Base-by-base conservation (phyloP, 768 basidiomycete genomes). In the Galerina sulciceps region DNA sequence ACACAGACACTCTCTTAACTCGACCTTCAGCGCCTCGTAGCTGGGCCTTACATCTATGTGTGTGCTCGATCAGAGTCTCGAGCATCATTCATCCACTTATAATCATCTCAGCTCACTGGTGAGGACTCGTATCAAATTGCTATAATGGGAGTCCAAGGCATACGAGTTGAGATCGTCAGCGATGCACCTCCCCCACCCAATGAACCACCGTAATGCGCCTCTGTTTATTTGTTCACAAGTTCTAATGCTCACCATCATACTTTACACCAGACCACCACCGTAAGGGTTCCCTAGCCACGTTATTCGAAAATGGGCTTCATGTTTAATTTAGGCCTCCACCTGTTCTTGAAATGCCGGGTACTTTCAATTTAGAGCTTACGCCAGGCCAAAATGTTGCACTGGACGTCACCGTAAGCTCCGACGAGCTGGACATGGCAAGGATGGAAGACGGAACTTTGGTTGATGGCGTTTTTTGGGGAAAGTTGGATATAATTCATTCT, bases 41-140 rank as follows among this genome's bases (percentile, higher is more conserved):
- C 91, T 50, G 89, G 91, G 11, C 88, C 90, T 17, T 93, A 90
- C 68, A 91, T 94, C 66, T 94, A 91, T 74, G 92, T 91, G 71
- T 50, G 85, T 75, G 45, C 42, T 35, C 55, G 51, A 42, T 17
- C 55, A 31, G 10, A 22, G 47, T 37, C 8, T 36, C 43, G 42
- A 36, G 36, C 53, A 62, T 49, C 18, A 62, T 49, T 17, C 42
- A 50, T 36, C 49, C 20, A 18, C 61, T 61, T 41, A 71, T n/a
- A 35, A 38, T 10, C 18, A 14, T 13, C 37, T 17, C 62, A 93
- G 91, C 77, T 94, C 57, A 91, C 89, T 13, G 83, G 88, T 51
- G 91, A 94, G 69, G 93, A 93, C 66, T 93, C 93, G 6, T 94
- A 87, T 71, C 90, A 93, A 77, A 93, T 94, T 61, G 91, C 93